Percentiles rank a stretch among this genome's conserved stretches.
Evolutionary conservation across 768 basidiomycete species (phyloP).

Genomic region (Podaxis carcinomalis): DNA sequence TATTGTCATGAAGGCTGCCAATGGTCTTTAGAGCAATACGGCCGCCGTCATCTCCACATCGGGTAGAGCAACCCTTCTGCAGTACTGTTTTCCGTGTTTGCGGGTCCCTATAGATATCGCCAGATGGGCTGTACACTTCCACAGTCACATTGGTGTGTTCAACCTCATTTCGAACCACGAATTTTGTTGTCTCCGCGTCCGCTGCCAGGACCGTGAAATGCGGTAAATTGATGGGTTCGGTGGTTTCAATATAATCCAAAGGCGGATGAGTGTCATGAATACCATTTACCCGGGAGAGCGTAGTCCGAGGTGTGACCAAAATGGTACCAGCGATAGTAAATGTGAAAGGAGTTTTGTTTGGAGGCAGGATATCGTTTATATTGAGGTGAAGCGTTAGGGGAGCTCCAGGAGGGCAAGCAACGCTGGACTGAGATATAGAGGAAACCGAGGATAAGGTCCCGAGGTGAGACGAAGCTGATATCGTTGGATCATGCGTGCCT

Average conservation of each 20-base stretch:
- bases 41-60: constrained; percentile 58
- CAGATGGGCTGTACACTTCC: constrained; percentile 59
- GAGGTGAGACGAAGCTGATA: constrained; percentile 28
- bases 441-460: constrained; percentile 44
- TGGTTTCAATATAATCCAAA: constrained; percentile 15
- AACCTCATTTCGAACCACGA: constrained; percentile 57
- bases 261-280: constrained; percentile 14
- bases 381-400: constrained; percentile 76
- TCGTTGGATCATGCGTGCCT: constrained; percentile 33
- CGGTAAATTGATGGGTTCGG: constrained; percentile 57
- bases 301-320: constrained; percentile 47
- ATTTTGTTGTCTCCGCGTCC: constrained; percentile 56
- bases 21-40: constrained; percentile 48
- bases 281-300: constrained; percentile 23
- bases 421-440: constrained; percentile 39
- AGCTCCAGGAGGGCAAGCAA: constrained; percentile 42
- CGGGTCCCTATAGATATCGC: constrained; percentile 49
- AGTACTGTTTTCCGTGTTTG: constrained; percentile 63
- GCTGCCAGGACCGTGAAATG: constrained; percentile 66
- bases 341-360: constrained; percentile 58
- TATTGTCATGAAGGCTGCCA: constrained; percentile 17
- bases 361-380: constrained; percentile 70
- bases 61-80: constrained; percentile 53
- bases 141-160: constrained; percentile 39
- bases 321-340: constrained; percentile 67